Evolutionary conservation across 345 rosid species (phyloP).

Genomic region (Isatis tinctoria): DNA sequence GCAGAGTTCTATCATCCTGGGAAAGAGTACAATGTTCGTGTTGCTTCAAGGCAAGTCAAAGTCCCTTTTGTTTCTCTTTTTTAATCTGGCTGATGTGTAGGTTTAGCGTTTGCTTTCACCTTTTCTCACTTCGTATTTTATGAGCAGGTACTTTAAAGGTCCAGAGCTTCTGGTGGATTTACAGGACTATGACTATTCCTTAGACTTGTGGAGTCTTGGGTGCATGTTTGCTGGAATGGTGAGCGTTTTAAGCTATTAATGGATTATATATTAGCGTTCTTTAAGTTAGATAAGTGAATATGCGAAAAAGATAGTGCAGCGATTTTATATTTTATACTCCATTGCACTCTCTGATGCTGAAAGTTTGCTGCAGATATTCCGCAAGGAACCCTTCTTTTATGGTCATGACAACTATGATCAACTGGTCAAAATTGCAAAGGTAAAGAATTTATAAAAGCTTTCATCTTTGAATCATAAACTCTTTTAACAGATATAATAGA

Average conservation of each 20-base stretch:
- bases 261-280: background rate
- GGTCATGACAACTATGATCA: constrained; percentile 99
- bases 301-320: background rate
- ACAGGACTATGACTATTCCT: constrained; percentile 96
- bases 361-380: constrained; percentile 67
- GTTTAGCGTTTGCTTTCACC: background rate
- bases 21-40: constrained; percentile 94
- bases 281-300: background rate
- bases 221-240: constrained; percentile 99
- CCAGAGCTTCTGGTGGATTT: constrained; percentile 98
- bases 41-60: constrained; percentile 81
- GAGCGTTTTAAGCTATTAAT: constrained; percentile 16
- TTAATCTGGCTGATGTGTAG: background rate
- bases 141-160: constrained; percentile 90
- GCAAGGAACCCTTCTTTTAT: constrained; percentile 98
- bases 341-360: constrained; percentile 30
- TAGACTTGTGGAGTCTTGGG: constrained; percentile 99
- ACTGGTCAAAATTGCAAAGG: constrained; percentile 96
- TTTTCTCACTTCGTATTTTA: background rate
- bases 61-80: background rate
- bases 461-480: background rate
- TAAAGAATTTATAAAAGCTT: constrained; percentile 17
- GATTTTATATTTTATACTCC: background rate
- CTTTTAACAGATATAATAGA: background rate
- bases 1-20: constrained; percentile 99